Percentiles rank a stretch among this genome's conserved stretches.
These are phyloP conservation scores for Aspergillus alliaceus DNA, from an alignment of 2,329 filamentous ascomycete species.

Conservation along the genomic window DNA sequence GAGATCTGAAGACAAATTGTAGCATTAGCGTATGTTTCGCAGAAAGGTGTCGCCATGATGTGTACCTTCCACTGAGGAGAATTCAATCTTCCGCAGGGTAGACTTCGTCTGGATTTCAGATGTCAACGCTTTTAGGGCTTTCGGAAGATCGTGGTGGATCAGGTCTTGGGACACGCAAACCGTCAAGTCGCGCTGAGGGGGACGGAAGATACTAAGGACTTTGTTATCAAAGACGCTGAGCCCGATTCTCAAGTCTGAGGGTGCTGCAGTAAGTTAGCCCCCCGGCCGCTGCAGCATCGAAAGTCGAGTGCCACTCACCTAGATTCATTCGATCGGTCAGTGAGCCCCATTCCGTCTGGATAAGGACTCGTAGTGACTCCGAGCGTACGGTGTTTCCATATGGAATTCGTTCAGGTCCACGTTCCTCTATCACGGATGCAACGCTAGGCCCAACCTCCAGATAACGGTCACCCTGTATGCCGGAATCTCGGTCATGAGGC, in stretches of 20 bases:
- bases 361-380: background rate
- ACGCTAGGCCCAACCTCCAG: background rate
- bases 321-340: slow-evolving; percentile 1
- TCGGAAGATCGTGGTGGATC: background rate
- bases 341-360: background rate
- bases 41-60: accelerated
- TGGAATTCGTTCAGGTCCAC: background rate
- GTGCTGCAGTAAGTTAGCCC: background rate
- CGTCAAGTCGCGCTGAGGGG: background rate
- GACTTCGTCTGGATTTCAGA: background rate
- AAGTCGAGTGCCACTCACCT: background rate
- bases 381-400: background rate
- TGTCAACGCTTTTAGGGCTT: background rate
- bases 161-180: background rate
- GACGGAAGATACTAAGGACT: background rate
- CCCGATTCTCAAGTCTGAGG: background rate
- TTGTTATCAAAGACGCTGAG: background rate
- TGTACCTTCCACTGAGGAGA: background rate
- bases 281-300: too few relatives aligned
- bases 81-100: background rate
- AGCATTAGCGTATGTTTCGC: too few relatives aligned
- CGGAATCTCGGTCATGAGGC: background rate
- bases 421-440: background rate
- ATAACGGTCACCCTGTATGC: background rate
- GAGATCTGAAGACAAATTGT: background rate